Evolutionary conservation across 2,329 filamentous ascomycete genomes (phyloP).

Genomic region (Cladosporium cucumerinum): DNA sequence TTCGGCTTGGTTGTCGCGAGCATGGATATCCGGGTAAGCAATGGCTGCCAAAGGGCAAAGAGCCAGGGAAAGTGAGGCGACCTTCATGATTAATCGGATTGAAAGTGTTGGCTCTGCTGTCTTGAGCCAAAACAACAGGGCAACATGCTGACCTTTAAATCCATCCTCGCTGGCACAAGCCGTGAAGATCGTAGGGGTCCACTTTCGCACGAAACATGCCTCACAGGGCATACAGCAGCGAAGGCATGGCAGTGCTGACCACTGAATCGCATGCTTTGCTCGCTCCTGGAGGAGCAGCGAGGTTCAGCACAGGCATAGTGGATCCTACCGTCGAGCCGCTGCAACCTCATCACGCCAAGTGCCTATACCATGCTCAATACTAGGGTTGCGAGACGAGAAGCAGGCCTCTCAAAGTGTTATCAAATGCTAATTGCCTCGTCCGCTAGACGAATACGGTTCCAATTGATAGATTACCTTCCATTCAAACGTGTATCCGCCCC

Average conservation of each 20-base stretch:
- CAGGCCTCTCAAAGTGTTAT: conserved; percentile 7
- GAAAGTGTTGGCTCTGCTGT: background rate
- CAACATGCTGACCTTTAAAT: conserved; percentile 11
- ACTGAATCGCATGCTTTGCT: conserved; percentile 2
- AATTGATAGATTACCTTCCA: background rate
- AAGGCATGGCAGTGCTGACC: conserved; percentile 4
- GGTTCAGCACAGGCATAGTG: conserved; percentile 9
- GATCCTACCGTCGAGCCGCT: conserved; percentile 14
- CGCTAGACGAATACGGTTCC: background rate
- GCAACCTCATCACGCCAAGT: conserved; percentile 15
- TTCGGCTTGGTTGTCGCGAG: conserved; percentile 11
- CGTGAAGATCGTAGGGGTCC: background rate
- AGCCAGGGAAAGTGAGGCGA: conserved; percentile 2
- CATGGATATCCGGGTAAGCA: conserved; percentile 10
- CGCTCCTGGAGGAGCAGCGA: conserved; percentile 2
- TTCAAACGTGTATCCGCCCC: background rate
- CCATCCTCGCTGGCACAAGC: background rate
- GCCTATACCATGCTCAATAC: conserved; percentile 1
- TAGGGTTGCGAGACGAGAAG: background rate
- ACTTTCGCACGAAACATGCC: conserved; percentile 9
- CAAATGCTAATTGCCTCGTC: background rate
- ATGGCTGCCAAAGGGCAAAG: conserved; percentile 15
- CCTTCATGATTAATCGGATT: conserved; percentile 4
- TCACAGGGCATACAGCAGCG: conserved; percentile 10
- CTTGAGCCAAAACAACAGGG: background rate